phyloP scores from a whole-genome alignment of 2,329 filamentous ascomycete genomes.

The Lizonia empirigonia region DNA sequence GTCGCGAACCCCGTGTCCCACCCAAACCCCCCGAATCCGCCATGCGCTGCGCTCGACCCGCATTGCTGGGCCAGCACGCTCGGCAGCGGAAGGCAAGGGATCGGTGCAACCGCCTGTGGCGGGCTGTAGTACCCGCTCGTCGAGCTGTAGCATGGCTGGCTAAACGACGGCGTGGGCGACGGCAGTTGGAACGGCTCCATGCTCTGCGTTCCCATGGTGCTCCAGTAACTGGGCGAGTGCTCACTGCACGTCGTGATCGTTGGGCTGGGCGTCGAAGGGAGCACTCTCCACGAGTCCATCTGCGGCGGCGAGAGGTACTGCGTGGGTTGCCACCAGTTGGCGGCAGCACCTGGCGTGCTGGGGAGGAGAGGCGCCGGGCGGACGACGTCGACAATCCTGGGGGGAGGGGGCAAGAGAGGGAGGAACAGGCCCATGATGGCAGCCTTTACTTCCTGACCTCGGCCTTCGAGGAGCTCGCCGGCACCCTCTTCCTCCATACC shows the following conservation, averaged over 20 bases:
- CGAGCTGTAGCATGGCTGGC: slow-evolving; percentile 65
- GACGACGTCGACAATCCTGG: slow-evolving; percentile 86
- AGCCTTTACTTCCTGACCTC: slow-evolving; percentile 91
- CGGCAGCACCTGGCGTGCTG: slow-evolving; percentile 74
- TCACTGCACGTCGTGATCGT: slow-evolving; percentile 71
- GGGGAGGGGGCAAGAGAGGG: slow-evolving; percentile 83
- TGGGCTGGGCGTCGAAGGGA: slow-evolving; percentile 85
- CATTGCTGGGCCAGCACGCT: slow-evolving; percentile 86
- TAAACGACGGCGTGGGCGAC: slow-evolving; percentile 81
- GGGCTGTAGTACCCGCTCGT: slow-evolving; percentile 71
- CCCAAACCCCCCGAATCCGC: slow-evolving; percentile 76
- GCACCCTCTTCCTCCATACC: slow-evolving; percentile 95
- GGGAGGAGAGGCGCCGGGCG: slow-evolving; percentile 84
- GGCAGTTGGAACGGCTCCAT: slow-evolving; percentile 74
- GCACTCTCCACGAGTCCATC: slow-evolving; percentile 86
- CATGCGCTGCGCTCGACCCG: slow-evolving; percentile 66
- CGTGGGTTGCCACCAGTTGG: slow-evolving; percentile 79
- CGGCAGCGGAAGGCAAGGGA: slow-evolving; percentile 79
- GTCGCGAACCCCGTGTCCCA: slow-evolving; percentile 86
- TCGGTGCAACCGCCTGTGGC: slow-evolving; percentile 73
- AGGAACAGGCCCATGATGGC: slow-evolving; percentile 83
- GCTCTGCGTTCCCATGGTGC: slow-evolving; percentile 63
- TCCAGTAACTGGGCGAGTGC: slow-evolving; percentile 76
- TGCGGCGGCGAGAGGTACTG: slow-evolving; percentile 69
- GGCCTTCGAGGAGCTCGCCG: slow-evolving; percentile 88